A percentile compares a stretch with the other conserved stretches of the same genome.
Conservation (phyloP, 2,329 filamentous ascomycete species). For the Cercospora sp. region DNA sequence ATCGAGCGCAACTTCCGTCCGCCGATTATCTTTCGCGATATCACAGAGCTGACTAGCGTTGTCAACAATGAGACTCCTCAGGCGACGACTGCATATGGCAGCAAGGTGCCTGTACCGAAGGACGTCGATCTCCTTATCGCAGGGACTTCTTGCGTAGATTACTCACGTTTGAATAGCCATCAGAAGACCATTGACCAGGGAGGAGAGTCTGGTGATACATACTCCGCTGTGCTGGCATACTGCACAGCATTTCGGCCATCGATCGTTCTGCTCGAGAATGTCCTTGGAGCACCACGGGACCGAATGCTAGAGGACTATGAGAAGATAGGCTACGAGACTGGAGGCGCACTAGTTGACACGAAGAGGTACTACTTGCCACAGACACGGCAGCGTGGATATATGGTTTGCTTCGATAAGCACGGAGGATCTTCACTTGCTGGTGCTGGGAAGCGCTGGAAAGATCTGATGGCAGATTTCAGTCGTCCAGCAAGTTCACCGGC, state of each 20-base stretch:
- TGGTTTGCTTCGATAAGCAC: slow-evolving; percentile 46
- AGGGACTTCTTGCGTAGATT: slow-evolving; percentile 75
- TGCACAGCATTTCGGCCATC: slow-evolving; percentile 56
- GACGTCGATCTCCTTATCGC: slow-evolving; percentile 66
- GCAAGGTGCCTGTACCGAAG: slow-evolving; percentile 56
- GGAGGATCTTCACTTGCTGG: neutral
- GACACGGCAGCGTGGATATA: slow-evolving; percentile 46
- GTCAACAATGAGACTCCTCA: slow-evolving; percentile 26
- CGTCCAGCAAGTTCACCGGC: slow-evolving; percentile 63
- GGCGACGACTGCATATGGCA: slow-evolving; percentile 65
- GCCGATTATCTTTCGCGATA: slow-evolving; percentile 47
- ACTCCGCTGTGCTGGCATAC: slow-evolving; percentile 62
- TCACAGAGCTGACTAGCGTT: slow-evolving; percentile 42
- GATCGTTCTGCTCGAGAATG: slow-evolving; percentile 72
- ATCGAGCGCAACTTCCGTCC: slow-evolving; percentile 51
- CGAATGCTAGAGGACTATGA: slow-evolving; percentile 44
- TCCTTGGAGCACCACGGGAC: slow-evolving; percentile 62
- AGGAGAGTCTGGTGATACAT: slow-evolving; percentile 67
- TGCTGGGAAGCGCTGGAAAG: slow-evolving; percentile 44
- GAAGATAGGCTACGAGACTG: slow-evolving; percentile 57
- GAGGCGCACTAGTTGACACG: slow-evolving; percentile 58
- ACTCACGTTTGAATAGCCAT: slow-evolving; percentile 64
- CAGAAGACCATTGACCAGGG: slow-evolving; percentile 54
- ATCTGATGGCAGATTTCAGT: slow-evolving; percentile 50
- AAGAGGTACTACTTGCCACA: slow-evolving; percentile 75